Base-by-base conservation (phyloP, 345 rosid species). In the Nasturtium officinale region DNA sequence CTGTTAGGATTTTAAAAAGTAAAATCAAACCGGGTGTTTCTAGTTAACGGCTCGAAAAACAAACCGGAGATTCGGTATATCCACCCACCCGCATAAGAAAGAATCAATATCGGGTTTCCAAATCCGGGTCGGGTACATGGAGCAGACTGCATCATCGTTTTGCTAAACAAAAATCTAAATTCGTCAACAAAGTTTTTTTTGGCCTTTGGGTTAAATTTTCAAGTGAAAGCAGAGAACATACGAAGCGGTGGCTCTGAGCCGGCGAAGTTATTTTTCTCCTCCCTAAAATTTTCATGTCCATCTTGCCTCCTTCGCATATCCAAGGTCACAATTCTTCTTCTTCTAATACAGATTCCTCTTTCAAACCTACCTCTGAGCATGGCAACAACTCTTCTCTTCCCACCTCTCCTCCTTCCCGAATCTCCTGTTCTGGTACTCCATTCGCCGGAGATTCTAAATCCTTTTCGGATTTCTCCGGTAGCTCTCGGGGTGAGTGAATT, bases 281-380 rank as follows among this genome's bases (percentile, higher is more conserved):
- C 76, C 75, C 69, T 67, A 77, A 70, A 75, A 16, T 87, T 70
- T 94, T 94, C 92, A 94, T 91, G 98, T 91, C 96, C 98, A 89
- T 91, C 95, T 88, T 83, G 91, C 92, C 95, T 82, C 65, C 30
- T 33, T 43, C 89, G 63, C 81, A 84, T 59, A 59, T 81, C 28
- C 84, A 82, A 86, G 88, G 85, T 79, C 79, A 82, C 79, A 74
- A 59, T 6, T 81, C 92, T 56, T 83, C 88, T 37, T 67, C 96
- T 26, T 67, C 82, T 29, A 57, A 79, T 51, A 45, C 67, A 48
- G 62, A 83, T 42, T 74, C 71, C 13, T 53, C 78, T 80, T 79
- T 54, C 57, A 85, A 84, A 87, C 90, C 92, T 82, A 83, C 70
- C 75, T 73, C 83, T 76, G 76, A 81, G 72, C 85, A 94, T 94